These are phyloP conservation scores for Aspergillus hancockii DNA, from an alignment of 495 filamentous ascomycete species.

Conservation along the genomic window DNA sequence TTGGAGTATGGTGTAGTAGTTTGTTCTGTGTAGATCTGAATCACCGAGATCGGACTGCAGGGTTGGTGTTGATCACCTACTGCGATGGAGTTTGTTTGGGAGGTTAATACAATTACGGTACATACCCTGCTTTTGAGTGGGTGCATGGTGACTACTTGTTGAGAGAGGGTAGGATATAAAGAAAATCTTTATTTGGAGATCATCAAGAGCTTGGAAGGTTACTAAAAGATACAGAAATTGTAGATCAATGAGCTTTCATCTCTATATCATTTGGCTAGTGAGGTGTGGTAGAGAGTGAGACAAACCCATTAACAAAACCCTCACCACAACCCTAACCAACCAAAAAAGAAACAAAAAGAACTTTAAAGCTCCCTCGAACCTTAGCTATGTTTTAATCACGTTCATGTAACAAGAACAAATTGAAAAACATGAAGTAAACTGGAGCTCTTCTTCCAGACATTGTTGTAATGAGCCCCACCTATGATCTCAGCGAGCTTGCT, in stretches of 20 bases:
- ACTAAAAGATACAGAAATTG: no score
- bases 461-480: conserved; percentile 12
- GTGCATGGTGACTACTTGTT: no score
- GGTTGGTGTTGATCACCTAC: not conserved
- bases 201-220: no score
- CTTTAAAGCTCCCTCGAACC: not conserved
- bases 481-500: conserved; percentile 17
- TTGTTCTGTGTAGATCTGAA: not conserved
- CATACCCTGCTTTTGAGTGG: no score
- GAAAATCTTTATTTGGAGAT: no score
- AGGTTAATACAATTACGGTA: no score
- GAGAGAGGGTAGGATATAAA: no score
- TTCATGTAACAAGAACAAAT: not conserved
- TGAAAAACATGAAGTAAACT: not conserved
- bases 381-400: not conserved
- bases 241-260: no score
- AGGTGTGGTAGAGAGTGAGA: not conserved
- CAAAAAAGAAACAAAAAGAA: not conserved
- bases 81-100: not conserved
- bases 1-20: no score
- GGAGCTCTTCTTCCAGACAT: not conserved
- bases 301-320: not conserved
- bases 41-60: not conserved
- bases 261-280: no score
- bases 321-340: not conserved